Conservation (phyloP, 1,139 yeast species). For the Citeromyces siamensis region DNA sequence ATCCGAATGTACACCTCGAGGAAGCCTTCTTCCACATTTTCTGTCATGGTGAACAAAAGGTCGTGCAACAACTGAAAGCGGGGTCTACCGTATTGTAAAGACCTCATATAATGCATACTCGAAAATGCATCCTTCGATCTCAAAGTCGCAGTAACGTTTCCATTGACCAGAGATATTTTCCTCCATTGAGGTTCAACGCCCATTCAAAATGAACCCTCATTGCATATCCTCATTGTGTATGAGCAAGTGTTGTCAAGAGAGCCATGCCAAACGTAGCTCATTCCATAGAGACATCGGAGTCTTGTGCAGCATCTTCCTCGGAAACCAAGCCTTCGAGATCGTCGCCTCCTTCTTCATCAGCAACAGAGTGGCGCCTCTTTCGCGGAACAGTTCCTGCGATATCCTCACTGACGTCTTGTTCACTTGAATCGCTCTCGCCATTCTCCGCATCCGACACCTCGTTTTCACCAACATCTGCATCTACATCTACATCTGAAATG, state of each 20-base stretch:
- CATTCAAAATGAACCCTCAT: too few species aligned
- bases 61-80: background rate
- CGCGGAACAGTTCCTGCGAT: too few species aligned
- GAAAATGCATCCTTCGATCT: too few species aligned
- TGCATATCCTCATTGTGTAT: too few species aligned
- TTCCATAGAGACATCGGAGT: background rate
- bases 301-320: background rate
- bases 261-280: too few species aligned
- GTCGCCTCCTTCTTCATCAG: background rate
- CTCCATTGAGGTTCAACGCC: too few species aligned
- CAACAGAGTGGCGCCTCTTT: too few species aligned
- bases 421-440: slow-evolving; percentile 2
- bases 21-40: slow-evolving; percentile 6
- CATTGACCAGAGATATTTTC: too few species aligned
- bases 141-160: too few species aligned
- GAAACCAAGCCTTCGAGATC: background rate
- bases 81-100: too few species aligned
- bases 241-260: too few species aligned
- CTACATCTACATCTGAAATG: slow-evolving; percentile 8
- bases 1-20: slow-evolving; percentile 73
- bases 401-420: background rate
- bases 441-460: slow-evolving; percentile 5
- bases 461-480: slow-evolving; percentile 5
- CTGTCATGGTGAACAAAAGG: background rate
- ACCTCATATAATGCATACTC: too few species aligned